phyloP scores from a whole-genome alignment of 441 rosid species.

The Syzygium syzygioides region DNA sequence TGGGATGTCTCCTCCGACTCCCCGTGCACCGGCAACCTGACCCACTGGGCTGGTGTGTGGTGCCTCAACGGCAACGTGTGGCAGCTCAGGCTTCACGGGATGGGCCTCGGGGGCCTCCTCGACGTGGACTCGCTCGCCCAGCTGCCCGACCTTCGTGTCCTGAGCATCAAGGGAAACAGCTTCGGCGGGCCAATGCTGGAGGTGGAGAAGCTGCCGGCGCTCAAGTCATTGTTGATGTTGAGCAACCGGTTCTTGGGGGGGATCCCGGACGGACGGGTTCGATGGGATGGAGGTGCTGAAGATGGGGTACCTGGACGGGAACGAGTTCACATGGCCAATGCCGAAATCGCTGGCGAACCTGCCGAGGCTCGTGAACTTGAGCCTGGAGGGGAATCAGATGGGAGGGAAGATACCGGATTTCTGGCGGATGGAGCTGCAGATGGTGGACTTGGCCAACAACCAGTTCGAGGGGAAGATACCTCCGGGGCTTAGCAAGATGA shows the following conservation, averaged over 20 bases:
- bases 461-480: conserved; percentile 57
- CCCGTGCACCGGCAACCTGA: conserved; percentile 28
- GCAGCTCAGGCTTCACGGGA: conserved; percentile 43
- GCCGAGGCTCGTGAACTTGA: conserved; percentile 3
- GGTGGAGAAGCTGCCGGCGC: conserved; percentile 24
- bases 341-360: conserved; percentile 1
- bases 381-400: conserved; percentile 4
- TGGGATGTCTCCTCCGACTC: conserved; percentile 42
- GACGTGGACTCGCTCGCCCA: conserved; percentile 32
- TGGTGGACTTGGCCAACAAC: conserved; percentile 30
- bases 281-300: conserved; percentile 38
- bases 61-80: conserved; percentile 31
- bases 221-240: conserved; percentile 46
- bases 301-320: conserved; percentile 42
- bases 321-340: conserved; percentile 20
- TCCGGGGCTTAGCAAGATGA: conserved; percentile 23
- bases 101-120: conserved; percentile 47
- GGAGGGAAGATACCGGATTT: conserved; percentile 3
- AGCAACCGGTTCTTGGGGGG: conserved; percentile 45
- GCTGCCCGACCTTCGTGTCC: conserved; percentile 31
- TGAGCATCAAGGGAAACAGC: conserved; percentile 53
- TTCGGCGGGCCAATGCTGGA: conserved; percentile 53
- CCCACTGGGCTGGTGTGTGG: conserved; percentile 53
- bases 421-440: background rate
- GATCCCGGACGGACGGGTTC: conserved; percentile 34